Evolutionary conservation across 2,329 filamentous ascomycete species (phyloP), one percentile per base, ranked within the genome.

Genomic region (Hypoxylon sp.): DNA sequence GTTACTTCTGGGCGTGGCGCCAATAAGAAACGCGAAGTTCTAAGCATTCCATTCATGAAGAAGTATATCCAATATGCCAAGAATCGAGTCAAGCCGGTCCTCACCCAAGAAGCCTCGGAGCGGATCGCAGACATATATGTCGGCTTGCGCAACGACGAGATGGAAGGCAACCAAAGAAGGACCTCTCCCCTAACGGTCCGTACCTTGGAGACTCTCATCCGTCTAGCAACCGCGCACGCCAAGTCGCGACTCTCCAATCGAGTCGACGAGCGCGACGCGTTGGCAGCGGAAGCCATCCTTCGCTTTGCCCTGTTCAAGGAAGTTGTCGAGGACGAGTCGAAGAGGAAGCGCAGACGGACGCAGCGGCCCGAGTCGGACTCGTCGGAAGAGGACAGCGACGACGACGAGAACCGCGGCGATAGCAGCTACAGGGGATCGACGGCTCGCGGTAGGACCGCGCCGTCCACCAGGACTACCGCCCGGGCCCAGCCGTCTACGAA

Each of bases 61-160:
- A 99, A 99, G 80, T 99, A 97, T 78, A 96, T 99, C 47, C 95
- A 99, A 76, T 99, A 99, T 77, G 93, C 95, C 68, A 99, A 99
- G 82, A 91, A 87, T 34, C 85, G 95, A 74, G 86, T 97, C 73
- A 96, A 93, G 85, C 95, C 95, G 0, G 83, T 97, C 41, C 82
- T 99, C 65, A 97, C 94, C 0, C 93, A 95, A 74, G 93, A 93
- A 46, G 94, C 95, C 5, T 92, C 93, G 10, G 93, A 97, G 71
- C 92, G 96, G 67, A 97, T 99, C 73, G 89, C 94, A 37, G 87
- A 92, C 30, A 91, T 94, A 15, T 99, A 98, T 76, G 95, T 96
- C 34, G 91, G 92, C 8, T 85, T 99, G 19, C 89, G 95, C 69
- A 99, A 99, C 76, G 95, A 99, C 72, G 94, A 98, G 75, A 89